Base-by-base conservation (phyloP, 1,284 basidiomycete species). In the Puccinia triticina region DNA sequence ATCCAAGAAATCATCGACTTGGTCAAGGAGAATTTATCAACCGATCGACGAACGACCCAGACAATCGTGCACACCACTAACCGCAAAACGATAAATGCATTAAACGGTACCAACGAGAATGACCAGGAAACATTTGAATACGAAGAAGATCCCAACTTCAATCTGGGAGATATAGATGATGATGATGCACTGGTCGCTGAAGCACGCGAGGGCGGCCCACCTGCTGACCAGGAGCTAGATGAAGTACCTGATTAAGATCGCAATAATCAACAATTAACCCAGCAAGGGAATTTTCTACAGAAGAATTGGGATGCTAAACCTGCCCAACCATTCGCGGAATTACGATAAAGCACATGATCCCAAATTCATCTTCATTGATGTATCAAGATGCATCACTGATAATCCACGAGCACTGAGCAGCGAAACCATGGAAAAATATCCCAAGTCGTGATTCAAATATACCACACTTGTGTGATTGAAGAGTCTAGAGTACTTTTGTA, bases 181-280 rank as follows among this genome's bases (percentile, higher is more conserved):
- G 80, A 82, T 50, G 80, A 82, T 55, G 81, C 43, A 10, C 40
- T 82, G 34, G 66, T 82, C 29, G 81, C 74, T 48, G 81, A 77
- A 55, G 73, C 64, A 4, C 61, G 73, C 14, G 74, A 82, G 69
- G 81, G 74, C 16, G 71, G 26, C 21, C 64, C 73, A 5, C 23
- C 81, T 43, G 21, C 81, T 14, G 81, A 82, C 57, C 81, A 82
- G 61, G 81, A 82, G 50, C 50, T 77, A 12, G 81, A 82, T 77
- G 73, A 82, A 57, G 73, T 77, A 1, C 81, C 81, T 29, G 74
- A 82, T 29, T 77, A 37, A 82, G 21, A 11, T 23, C 26, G 1
- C 32, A n/a, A 50, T 16, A 29, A 37, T 76, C 29, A 61, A 10
- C 18, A 50, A 50, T n/a, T n/a, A n/a, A n/a, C n/a, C n/a, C n/a